A percentile compares a stretch with the other conserved stretches of the same genome.
phyloP scores from a whole-genome alignment of 1,139 yeast species.

The Hyphopichia pseudoburtonii region DNA sequence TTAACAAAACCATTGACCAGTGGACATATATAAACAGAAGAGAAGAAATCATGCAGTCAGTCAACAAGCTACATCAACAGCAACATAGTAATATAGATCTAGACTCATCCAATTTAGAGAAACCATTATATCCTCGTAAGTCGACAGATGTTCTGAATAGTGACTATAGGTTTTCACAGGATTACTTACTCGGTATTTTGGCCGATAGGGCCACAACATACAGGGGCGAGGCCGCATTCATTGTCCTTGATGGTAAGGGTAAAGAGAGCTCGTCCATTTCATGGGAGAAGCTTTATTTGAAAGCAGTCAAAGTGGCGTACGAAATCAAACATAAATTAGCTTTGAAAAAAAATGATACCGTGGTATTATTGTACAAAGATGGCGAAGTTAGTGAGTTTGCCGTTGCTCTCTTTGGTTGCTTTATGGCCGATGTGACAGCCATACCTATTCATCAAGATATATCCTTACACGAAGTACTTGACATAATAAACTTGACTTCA shows the following conservation, averaged over 20 bases:
- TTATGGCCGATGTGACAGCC: slow-evolving; percentile 91
- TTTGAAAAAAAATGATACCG: slow-evolving; percentile 78
- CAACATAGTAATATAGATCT: slow-evolving; percentile 25
- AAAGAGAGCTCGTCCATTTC: slow-evolving; percentile 74
- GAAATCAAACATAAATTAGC: slow-evolving; percentile 73
- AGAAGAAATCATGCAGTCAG: slow-evolving; percentile 45
- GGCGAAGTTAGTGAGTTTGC: slow-evolving; percentile 84
- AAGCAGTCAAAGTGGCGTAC: slow-evolving; percentile 86
- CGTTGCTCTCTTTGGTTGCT: slow-evolving; percentile 86
- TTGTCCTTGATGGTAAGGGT: slow-evolving; percentile 73
- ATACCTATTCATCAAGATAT: slow-evolving; percentile 86
- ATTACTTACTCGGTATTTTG: slow-evolving; percentile 69
- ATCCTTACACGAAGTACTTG: slow-evolving; percentile 62
- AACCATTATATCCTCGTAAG: slow-evolving; percentile 63
- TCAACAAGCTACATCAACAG: slow-evolving; percentile 36
- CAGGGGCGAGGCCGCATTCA: slow-evolving; percentile 68
- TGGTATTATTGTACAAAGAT: slow-evolving; percentile 79
- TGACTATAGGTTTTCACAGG: slow-evolving; percentile 29
- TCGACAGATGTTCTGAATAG: slow-evolving; percentile 25
- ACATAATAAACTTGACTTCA: slow-evolving; percentile 71
- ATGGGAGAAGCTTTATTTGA: slow-evolving; percentile 86
- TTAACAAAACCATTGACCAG: slow-evolving; percentile 44
- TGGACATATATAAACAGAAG: slow-evolving; percentile 50
- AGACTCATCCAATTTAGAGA: slow-evolving; percentile 44
- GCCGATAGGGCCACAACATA: slow-evolving; percentile 69